phyloP scores from a whole-genome alignment of 1,139 yeast species.

The Nakaseomyces sp. region DNA sequence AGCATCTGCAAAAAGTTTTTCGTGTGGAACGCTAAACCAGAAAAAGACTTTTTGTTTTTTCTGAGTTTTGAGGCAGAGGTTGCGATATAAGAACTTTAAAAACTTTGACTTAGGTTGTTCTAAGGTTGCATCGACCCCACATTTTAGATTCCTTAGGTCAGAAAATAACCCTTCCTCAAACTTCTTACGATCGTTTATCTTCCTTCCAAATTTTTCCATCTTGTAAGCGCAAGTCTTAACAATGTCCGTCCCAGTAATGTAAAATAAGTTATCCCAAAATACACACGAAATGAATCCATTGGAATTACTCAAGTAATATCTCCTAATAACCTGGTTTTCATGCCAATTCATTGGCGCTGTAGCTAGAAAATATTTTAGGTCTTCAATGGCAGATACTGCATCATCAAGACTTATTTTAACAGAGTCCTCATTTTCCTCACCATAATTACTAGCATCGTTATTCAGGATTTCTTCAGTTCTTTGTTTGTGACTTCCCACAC shows the following conservation, averaged over 20 bases:
- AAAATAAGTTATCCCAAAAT: conserved; percentile 82
- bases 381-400: conserved; percentile 40
- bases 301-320: conserved; percentile 77
- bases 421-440: background rate
- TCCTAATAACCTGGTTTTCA: conserved; percentile 74
- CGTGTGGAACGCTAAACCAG: conserved; percentile 96
- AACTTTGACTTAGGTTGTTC: conserved; percentile 86
- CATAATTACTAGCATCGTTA: background rate
- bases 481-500: background rate
- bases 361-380: conserved; percentile 71
- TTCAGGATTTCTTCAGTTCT: conserved; percentile 1
- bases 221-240: conserved; percentile 85
- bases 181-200: conserved; percentile 76
- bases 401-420: background rate
- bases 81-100: conserved; percentile 73
- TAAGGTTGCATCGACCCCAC: conserved; percentile 80
- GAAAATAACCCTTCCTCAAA: conserved; percentile 96
- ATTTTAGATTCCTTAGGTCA: conserved; percentile 76
- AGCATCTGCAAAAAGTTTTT: conserved; percentile 86
- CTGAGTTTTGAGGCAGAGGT: conserved; percentile 84
- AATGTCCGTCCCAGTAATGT: conserved; percentile 92
- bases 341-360: conserved; percentile 96
- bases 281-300: conserved; percentile 91
- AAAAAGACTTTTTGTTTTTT: conserved; percentile 94
- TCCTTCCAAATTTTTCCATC: conserved; percentile 83